A percentile compares a stretch with the other conserved stretches of the same genome.
Conservation (phyloP, 306 rosid species). For the Quercus suber region DNA sequence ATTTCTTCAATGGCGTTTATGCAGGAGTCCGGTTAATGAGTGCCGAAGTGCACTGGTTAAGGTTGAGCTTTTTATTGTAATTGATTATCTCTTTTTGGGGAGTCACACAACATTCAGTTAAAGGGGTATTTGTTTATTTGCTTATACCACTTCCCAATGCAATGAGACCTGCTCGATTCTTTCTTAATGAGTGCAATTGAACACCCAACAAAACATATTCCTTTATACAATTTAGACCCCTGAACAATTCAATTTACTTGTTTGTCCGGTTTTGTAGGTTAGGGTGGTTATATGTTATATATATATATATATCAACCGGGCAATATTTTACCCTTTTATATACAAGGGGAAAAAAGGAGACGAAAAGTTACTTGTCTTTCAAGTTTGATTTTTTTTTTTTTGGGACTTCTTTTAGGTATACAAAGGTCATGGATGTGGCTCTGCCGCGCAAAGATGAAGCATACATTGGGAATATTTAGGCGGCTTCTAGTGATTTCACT, state of each 20-base stretch:
- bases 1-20: background rate
- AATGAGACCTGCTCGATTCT: no score
- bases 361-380: background rate
- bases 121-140: no score
- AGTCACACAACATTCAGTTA: no score
- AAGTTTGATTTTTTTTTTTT: background rate
- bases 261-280: background rate
- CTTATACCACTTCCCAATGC: no score
- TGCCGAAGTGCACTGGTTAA: no score
- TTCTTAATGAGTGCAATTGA: no score
- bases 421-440: background rate
- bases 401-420: background rate
- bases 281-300: background rate
- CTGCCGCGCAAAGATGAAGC: background rate
- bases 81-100: no score
- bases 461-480: background rate
- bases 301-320: no score
- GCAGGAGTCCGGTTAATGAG: no score
- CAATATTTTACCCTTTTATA: background rate
- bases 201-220: no score
- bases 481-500: background rate
- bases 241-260: background rate
- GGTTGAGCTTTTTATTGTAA: no score
- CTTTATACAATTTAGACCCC: background rate
- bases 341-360: background rate